Conservation (phyloP, 2,329 filamentous ascomycete species). For the Epichloe gansuensis region DNA sequence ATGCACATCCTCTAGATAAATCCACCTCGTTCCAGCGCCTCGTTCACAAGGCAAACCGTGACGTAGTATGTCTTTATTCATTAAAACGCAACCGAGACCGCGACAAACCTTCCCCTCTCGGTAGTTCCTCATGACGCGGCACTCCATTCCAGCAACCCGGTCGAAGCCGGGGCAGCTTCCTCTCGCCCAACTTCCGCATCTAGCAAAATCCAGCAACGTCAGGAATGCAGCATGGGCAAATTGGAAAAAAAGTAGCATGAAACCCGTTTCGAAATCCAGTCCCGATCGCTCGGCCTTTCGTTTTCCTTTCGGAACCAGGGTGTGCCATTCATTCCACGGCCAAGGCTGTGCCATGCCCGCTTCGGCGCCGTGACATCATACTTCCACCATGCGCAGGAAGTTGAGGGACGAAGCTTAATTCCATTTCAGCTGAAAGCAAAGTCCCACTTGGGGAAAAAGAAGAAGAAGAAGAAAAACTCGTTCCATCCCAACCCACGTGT, state of each 20-base stretch:
- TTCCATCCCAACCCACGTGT: not conserved
- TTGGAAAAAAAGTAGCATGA: too few species aligned
- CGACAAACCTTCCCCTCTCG: not conserved
- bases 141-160: not conserved
- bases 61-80: not conserved
- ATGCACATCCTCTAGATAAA: not conserved
- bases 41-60: not conserved
- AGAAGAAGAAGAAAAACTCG: not conserved
- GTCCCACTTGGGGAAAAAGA: not conserved
- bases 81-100: not conserved
- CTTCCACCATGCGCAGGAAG: not conserved
- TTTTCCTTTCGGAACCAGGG: not conserved
- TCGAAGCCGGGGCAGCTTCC: not conserved
- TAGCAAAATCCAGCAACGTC: too few species aligned
- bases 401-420: not conserved
- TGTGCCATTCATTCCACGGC: not conserved
- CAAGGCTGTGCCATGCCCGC: not conserved
- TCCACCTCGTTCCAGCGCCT: not conserved
- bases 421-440: not conserved
- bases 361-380: not conserved
- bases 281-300: too few species aligned
- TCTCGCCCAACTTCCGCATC: not conserved
- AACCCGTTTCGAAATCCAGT: not conserved
- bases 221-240: too few species aligned
- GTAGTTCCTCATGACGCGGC: not conserved